Conservation (phyloP, 345 rosid genomes). For the Lepidium sativum region DNA sequence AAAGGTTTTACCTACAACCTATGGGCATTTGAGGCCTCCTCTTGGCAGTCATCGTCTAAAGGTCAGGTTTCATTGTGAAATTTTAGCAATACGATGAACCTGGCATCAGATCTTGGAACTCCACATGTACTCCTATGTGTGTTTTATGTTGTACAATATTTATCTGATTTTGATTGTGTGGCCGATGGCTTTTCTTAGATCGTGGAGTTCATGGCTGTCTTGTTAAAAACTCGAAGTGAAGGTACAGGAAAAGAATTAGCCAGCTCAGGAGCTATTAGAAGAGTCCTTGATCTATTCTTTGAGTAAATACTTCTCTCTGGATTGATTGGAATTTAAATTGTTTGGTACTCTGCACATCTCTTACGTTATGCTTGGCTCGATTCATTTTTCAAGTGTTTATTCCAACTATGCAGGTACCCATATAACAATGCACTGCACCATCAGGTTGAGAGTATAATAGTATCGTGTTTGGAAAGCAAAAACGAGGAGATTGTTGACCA, state of each 20-base stretch:
- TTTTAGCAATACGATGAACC: neutral
- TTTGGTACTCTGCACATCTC: neutral
- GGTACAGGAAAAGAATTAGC: constrained; percentile 76
- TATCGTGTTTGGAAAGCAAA: constrained; percentile 78
- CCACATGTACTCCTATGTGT: neutral
- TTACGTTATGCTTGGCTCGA: constrained; percentile 10
- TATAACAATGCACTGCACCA: constrained; percentile 92
- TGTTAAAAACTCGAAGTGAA: constrained; percentile 69
- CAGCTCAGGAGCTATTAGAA: constrained; percentile 66
- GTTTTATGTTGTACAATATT: neutral
- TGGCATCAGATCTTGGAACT: neutral
- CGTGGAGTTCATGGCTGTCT: constrained; percentile 93
- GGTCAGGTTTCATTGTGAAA: constrained; percentile 36
- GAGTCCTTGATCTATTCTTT: constrained; percentile 70
- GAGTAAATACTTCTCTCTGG: constrained; percentile 44
- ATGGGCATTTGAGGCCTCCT: constrained; percentile 90
- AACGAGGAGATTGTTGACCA: constrained; percentile 53
- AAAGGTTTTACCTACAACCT: constrained; percentile 76
- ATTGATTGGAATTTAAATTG: neutral
- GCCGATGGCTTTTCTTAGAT: constrained; percentile 38
- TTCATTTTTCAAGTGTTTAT: constrained; percentile 1
- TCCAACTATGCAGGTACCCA: constrained; percentile 60
- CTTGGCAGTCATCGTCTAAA: constrained; percentile 93
- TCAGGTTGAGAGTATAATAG: constrained; percentile 80
- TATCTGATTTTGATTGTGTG: neutral